Evolutionary conservation across 331 rosid genomes (phyloP), one percentile per base, ranked within the genome.

Genomic region (Malus hybrid): DNA sequence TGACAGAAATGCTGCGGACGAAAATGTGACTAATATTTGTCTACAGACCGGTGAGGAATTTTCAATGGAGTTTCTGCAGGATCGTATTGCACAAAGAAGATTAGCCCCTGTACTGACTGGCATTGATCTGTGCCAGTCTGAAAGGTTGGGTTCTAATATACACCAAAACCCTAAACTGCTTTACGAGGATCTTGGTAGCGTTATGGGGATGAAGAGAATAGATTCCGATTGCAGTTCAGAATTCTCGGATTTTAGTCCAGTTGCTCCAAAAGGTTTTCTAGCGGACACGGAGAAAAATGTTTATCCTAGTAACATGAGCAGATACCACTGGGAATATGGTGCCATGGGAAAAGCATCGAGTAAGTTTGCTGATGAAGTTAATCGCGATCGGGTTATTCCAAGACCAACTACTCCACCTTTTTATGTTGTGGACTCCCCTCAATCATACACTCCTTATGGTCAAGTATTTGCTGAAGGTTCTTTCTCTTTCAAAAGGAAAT

Each of bases 41-140:
- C 4, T 44, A 55, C 96, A 88, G 83, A 95, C 99, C 0, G 99
- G 98, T 29, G 98, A 92, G 87, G 99, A 92, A 80, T 95, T 95
- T 82, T 87, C 99, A n/a, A 57, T 88, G 0, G 89, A 92, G 64
- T 95, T 95, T 82, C 68, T 89, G 73, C 89, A 88, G 26, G 99
- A 92, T 50, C 92, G 92, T 72, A 78, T 77, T 73, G 86, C 83
- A 63, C 63, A 80, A 58, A 85, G 96, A 78, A 84, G 93, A 81
- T 56, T 89, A 52, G 82, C 88, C 36, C 84, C 89, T 4, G 73
- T 79, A 68, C 61, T 71, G 64, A 66, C 79, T 30, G 87, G 87
- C 56, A 78, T 16, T 65, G 89, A 85, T 77, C 89, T 83, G 36
- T 76, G 5, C n/a, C 82, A 77, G 73, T 82, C 84, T 57, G 86